Evolutionary conservation across 1,139 yeast genomes (phyloP), one percentile per base, ranked within the genome.

Genomic region (Citeromyces siamensis): DNA sequence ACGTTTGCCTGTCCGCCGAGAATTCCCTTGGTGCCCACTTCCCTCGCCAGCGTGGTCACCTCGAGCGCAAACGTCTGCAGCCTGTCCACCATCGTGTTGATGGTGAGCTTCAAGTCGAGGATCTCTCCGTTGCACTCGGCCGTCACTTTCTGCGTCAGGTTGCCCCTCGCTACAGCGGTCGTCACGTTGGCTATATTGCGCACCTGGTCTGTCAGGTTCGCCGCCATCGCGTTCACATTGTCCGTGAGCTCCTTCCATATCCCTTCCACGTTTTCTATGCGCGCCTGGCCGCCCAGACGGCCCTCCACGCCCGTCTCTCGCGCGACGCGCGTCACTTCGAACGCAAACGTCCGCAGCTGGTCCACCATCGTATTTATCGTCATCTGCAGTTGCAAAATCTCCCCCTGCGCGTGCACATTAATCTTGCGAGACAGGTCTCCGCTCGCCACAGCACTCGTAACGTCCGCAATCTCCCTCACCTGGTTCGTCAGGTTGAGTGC

Each of bases 101-200:
- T 83, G 3, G 94, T 83, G 38, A 76, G 67, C 55, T 84, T 84
- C 56, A 84, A 72, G 47, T 81, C 83, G 46, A 83, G 60, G 37
- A 84, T 82, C 56, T 84, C 94, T 39, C 94, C 95, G 54, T 81
- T 80, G 64, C 94, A 84, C 53, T 81, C 83, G 19, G 94, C 94
- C 3, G 90, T 79, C 35, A 84, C 94, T 52, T 82, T 83, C 48
- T 83, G 82, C 6, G 86, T 76, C 46, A 84, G 60, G 50, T 84
- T 94, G 43, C 95, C 95, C 46, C 79, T 72, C n/a, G 94, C 94
- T 20, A 84, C 95, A 4, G 94, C 94, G 16, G 94, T 81, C 5
- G 94, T 84, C 40, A 84, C 95, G 51, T 82, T 83, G 26, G 94
- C 94, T 47, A 84, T 84, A 56, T 83, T 81, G 62, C 94, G 69